These are phyloP conservation scores for Plasmodium gonderi DNA, from an alignment of 169 alveolate genomes.

Conservation along the genomic window DNA sequence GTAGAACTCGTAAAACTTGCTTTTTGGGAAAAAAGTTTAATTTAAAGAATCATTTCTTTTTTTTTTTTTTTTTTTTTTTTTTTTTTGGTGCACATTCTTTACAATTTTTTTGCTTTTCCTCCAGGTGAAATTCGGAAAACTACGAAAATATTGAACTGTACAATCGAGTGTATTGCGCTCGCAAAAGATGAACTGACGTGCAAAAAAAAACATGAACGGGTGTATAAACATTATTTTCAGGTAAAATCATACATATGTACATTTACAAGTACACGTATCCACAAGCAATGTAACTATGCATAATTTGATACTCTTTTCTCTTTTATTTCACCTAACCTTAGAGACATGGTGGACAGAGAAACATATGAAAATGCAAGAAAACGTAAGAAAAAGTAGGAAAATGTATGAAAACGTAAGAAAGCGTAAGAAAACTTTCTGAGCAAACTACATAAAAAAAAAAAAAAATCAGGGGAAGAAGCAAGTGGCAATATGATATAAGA, in stretches of 20 bases:
- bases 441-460: constrained; percentile 9
- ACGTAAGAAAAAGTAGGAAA: background rate
- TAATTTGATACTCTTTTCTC: background rate
- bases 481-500: constrained; percentile 1
- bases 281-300: background rate
- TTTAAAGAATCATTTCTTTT: background rate
- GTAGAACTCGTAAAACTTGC: background rate
- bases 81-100: background rate
- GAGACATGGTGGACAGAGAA: too few species aligned
- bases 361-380: background rate
- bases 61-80: too few species aligned
- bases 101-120: background rate
- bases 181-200: background rate
- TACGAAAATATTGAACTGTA: background rate
- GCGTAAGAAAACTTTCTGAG: background rate
- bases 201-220: background rate
- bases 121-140: background rate
- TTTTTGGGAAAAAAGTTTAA: background rate
- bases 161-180: background rate
- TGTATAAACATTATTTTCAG: background rate
- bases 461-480: constrained; percentile 2
- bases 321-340: background rate
- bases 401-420: background rate
- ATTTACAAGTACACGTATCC: background rate
- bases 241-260: background rate